phyloP scores from a whole-genome alignment of 2,329 filamentous ascomycete species.

The Colletotrichum simmondsii region DNA sequence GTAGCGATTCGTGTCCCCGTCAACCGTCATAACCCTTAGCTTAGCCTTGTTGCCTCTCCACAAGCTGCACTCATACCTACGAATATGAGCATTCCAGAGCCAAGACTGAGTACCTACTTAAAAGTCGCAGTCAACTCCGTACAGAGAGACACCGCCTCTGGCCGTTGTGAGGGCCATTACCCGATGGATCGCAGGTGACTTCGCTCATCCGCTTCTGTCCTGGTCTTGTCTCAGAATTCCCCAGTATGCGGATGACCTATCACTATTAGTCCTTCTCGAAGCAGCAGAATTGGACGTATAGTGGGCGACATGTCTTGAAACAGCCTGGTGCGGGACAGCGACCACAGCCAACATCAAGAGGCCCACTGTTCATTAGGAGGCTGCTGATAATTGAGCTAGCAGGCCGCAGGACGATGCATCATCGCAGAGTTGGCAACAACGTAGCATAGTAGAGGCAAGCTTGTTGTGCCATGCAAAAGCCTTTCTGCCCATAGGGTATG shows the following conservation, averaged over 20 bases:
- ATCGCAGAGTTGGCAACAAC: background rate
- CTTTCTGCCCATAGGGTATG: background rate
- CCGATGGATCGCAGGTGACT: slow-evolving; percentile 7
- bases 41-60: slow-evolving; percentile 1
- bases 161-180: slow-evolving; percentile 9
- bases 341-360: slow-evolving; percentile 11
- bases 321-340: slow-evolving; percentile 24
- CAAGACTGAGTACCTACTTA: background rate
- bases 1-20: background rate
- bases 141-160: background rate
- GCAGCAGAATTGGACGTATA: slow-evolving; percentile 29
- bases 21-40: background rate
- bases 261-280: background rate
- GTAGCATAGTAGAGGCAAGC: too few species aligned
- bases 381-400: background rate
- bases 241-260: slow-evolving; percentile 15
- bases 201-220: slow-evolving; percentile 24
- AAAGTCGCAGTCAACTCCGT: background rate
- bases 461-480: slow-evolving; percentile 8
- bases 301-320: slow-evolving; percentile 26
- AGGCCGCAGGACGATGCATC: background rate
- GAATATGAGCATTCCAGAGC: background rate
- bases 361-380: background rate
- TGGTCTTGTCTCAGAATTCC: slow-evolving; percentile 33
- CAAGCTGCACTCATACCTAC: background rate